Evolutionary conservation across 495 filamentous ascomycete genomes (phyloP), one percentile per base, ranked within the genome.

Genomic region (Penicillium verhagenii): DNA sequence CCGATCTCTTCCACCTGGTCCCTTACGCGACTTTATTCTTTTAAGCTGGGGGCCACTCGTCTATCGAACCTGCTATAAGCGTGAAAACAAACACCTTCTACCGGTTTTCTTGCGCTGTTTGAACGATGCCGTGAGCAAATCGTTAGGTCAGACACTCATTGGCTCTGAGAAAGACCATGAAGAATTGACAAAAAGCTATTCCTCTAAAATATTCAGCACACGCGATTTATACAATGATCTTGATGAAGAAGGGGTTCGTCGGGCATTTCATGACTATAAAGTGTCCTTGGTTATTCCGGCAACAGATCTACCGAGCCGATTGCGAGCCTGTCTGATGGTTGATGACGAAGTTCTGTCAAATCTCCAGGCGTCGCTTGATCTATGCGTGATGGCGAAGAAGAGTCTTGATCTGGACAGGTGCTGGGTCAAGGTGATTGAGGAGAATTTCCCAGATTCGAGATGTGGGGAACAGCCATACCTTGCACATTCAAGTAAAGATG

Each of bases 371-470:
- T 24, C 56, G 24, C 23, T 60, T 21, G 51, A 61, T 38, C 10
- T 19, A n/a, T 53, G 54, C 19, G 35, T 40, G 5, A 42, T 45
- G 49, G 25, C 13, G 5, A 56, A 49, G 10, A 49, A 51, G 14
- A 49, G 50, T 35, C 21, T 52, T 7, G 52, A 61, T 45, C 19
- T 61, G 14, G 47, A 35, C 4, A 23, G 42, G 26, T 65, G 63
- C 45, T 67, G 59, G 50, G 59, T 72, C 2, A 70, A 66, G 33
- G 50, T 68, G n/a, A 42, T 72, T 21, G 69, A 72, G 52, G 65
- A 72, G 29, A 72, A 70, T 51, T 72, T 65, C 21, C 69, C 67
- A 4, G 67, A 68, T 52, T 43, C 49, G 19, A 45, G 54, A 16
- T 57, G 59, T 16, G 50, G 39, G 9, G 58, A 65, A 21, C 52